Evolutionary conservation across 2,329 filamentous ascomycete species (phyloP), one percentile per base, ranked within the genome.

Genomic region (Ceratocystiopsis sp.): DNA sequence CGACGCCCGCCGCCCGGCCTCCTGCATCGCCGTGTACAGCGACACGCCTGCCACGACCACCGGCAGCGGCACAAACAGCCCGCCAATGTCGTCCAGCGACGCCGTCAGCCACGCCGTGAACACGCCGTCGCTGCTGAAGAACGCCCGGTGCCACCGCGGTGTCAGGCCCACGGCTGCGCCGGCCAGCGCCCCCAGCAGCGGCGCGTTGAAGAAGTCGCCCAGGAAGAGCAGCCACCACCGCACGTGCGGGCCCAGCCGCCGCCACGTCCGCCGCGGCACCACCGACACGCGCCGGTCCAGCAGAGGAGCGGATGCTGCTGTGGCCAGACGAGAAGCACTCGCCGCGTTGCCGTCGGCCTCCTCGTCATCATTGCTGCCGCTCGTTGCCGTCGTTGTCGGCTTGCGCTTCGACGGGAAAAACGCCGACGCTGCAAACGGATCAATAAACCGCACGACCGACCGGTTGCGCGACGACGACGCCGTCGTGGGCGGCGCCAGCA

Each of bases 41-140:
- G 76, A 77, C n/a, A 78, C 71, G 2, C 78, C 77, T 0, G 78
- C 75, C 0, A 81, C 67, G 15, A 82, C 67, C 15, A 81, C 72
- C 29, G 79, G 78, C 21, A 79, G 58, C 0, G 73, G 67, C 0
- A 78, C 74, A 53, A 82, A 82, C 0, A 82, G 61, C 0, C 67
- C 63, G 3, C 78, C 77, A 18, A 80, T 64, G 44, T 75, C 79
- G 49, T 73, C 66, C 17, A 81, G 57, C 0, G 71, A 69, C 0
- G 66, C 64, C 0, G 76, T 80, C 35, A 82, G 59, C 77, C 76
- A 82, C 1, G 76, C 76, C 17, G 71, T 75, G 51, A 81, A 69
- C 44, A 77, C 71, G 2, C 78, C 76, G 10, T 65, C 65, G 13
- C 65, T 57, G 41, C 59, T 65, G 61, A 82, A 82, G 57, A 83